phyloP scores from a whole-genome alignment of 1,284 basidiomycete species.

The Fomes fomentarius region DNA sequence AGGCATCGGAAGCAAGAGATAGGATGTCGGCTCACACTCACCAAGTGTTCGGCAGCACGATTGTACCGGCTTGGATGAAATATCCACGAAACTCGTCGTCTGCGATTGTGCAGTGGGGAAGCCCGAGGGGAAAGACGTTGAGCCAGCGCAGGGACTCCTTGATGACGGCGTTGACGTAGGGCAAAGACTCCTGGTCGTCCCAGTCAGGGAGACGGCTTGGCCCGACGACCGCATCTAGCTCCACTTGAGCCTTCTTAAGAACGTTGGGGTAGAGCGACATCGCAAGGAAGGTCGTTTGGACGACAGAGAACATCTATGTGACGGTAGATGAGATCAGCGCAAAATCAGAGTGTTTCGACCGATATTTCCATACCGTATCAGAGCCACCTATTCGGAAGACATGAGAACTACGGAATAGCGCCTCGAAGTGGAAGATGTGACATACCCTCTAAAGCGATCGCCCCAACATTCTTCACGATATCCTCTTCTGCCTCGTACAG shows the following conservation, averaged over 20 bases:
- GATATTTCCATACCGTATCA: constrained; percentile 19
- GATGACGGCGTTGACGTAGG: constrained; percentile 26
- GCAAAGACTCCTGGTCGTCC: constrained; percentile 15
- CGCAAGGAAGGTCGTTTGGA: constrained; percentile 35
- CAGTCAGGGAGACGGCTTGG: constrained; percentile 28
- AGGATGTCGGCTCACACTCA: neutral
- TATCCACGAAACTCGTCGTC: constrained; percentile 23
- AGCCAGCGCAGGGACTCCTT: constrained; percentile 28
- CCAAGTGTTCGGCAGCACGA: constrained; percentile 26
- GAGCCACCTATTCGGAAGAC: constrained; percentile 12
- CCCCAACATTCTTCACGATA: neutral
- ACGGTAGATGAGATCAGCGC: neutral
- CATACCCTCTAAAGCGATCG: constrained; percentile 4
- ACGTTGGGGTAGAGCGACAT: constrained; percentile 40
- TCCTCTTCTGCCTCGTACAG: neutral
- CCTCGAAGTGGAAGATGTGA: too few species aligned
- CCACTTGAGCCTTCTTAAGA: constrained; percentile 31
- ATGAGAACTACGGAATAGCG: too few species aligned
- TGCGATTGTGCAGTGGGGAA: constrained; percentile 6
- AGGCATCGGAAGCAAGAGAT: neutral
- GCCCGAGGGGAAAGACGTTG: constrained; percentile 16
- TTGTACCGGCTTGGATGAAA: constrained; percentile 26
- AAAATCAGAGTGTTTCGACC: neutral
- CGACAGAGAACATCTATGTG: neutral
- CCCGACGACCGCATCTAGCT: constrained; percentile 32